Evolutionary conservation across 2,329 filamentous ascomycete genomes (phyloP).

Genomic region (Clonostachys rosea): DNA sequence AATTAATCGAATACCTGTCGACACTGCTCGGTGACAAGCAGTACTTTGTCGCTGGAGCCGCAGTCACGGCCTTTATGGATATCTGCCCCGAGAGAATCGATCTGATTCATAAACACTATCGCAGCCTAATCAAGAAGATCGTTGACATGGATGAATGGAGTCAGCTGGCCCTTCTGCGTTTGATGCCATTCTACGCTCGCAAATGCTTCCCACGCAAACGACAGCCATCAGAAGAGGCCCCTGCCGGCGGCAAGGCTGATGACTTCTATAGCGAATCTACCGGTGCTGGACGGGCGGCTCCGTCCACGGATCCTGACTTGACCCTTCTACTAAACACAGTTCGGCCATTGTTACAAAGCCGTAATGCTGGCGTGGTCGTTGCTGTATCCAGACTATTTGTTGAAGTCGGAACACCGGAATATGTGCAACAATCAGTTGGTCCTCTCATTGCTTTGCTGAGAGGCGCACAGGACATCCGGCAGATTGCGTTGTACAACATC

Average conservation of each 20-base stretch:
- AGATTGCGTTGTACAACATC: slow-evolving; percentile 89
- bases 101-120: slow-evolving; percentile 87
- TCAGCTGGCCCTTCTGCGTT: slow-evolving; percentile 74
- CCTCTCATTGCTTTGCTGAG: slow-evolving; percentile 83
- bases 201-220: slow-evolving; percentile 78
- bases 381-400: slow-evolving; percentile 82
- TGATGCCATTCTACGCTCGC: slow-evolving; percentile 82
- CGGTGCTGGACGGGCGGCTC: slow-evolving; percentile 37
- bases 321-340: slow-evolving; percentile 75
- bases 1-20: slow-evolving; percentile 77
- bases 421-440: slow-evolving; percentile 71
- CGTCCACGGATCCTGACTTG: slow-evolving; percentile 75
- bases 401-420: slow-evolving; percentile 74
- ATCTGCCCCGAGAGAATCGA: slow-evolving; percentile 85
- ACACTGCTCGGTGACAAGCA: slow-evolving; percentile 83
- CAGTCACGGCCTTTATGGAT: slow-evolving; percentile 83
- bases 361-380: slow-evolving; percentile 88
- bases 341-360: slow-evolving; percentile 81
- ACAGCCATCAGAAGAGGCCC: slow-evolving; percentile 38
- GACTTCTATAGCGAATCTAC: slow-evolving; percentile 76
- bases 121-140: slow-evolving; percentile 77
- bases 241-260: slow-evolving; percentile 40
- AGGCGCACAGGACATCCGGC: slow-evolving; percentile 80
- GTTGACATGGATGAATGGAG: slow-evolving; percentile 99
- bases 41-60: slow-evolving; percentile 94